phyloP scores from a whole-genome alignment of 768 basidiomycete species.

The Mycena leptocephala region DNA sequence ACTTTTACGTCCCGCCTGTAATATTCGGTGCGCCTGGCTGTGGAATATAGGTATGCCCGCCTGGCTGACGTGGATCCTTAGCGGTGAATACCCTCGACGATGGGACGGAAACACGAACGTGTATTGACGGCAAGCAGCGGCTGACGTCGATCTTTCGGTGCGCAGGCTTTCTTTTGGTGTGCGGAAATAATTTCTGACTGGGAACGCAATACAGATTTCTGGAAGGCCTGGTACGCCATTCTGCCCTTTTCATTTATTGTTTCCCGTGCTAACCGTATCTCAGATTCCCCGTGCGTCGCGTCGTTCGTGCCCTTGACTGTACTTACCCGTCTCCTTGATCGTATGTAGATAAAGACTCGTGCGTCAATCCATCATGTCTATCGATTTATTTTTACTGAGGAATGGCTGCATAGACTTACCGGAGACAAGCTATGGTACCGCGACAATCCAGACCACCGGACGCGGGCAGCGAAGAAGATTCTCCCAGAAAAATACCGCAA shows the following conservation, averaged over 20 bases:
- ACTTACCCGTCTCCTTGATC: background rate
- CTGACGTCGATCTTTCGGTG: constrained; percentile 82
- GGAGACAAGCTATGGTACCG: constrained; percentile 39
- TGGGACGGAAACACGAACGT: constrained; percentile 76
- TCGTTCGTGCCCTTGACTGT: background rate
- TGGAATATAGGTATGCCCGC: background rate
- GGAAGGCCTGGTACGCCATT: constrained; percentile 54
- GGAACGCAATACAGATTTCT: constrained; percentile 68
- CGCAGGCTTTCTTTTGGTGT: constrained; percentile 32
- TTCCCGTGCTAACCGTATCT: background rate
- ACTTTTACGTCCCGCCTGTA: constrained; percentile 84
- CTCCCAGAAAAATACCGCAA: constrained; percentile 72
- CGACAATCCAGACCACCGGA: constrained; percentile 34
- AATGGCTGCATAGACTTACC: constrained; percentile 37
- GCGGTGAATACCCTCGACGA: constrained; percentile 71
- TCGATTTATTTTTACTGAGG: background rate
- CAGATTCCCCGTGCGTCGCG: constrained; percentile 70
- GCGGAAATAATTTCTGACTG: background rate
- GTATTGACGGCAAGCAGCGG: constrained; percentile 89
- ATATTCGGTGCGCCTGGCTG: constrained; percentile 70
- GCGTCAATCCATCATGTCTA: background rate
- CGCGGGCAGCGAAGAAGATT: constrained; percentile 42
- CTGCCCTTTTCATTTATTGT: constrained; percentile 3
- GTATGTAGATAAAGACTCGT: constrained; percentile 20
- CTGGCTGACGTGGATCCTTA: constrained; percentile 30